These are phyloP conservation scores for Pichia membranifaciens DNA, from an alignment of 805 yeast genomes.

Conservation along the genomic window DNA sequence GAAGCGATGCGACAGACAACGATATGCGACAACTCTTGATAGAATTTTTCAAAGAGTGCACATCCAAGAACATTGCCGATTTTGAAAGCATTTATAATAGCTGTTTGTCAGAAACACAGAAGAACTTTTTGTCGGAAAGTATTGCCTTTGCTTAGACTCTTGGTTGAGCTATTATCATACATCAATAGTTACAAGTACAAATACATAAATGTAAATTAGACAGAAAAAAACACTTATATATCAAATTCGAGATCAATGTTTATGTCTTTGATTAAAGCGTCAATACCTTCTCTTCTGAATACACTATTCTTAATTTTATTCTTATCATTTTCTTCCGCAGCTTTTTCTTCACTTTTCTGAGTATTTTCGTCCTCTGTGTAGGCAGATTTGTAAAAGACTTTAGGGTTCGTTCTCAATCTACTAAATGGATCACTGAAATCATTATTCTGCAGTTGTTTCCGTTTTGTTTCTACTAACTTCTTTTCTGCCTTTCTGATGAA, in stretches of 20 bases:
- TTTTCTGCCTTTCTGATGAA: slow-evolving; percentile 76
- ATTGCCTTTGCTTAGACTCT: slow-evolving; percentile 22
- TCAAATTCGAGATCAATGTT: slow-evolving; percentile 26
- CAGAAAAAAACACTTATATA: slow-evolving; percentile 2
- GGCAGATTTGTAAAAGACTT: slow-evolving; percentile 61
- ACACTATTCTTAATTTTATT: slow-evolving; percentile 26
- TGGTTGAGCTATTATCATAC: background rate
- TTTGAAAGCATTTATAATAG: slow-evolving; percentile 46
- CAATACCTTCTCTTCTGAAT: slow-evolving; percentile 29
- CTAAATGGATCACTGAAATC: slow-evolving; percentile 68
- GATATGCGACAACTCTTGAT: slow-evolving; percentile 35
- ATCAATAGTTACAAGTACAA: background rate
- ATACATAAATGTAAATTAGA: background rate
- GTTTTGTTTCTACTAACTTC: slow-evolving; percentile 51
- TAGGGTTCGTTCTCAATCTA: slow-evolving; percentile 81
- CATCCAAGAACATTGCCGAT: slow-evolving; percentile 41
- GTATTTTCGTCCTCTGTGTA: slow-evolving; percentile 43
- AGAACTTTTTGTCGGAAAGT: slow-evolving; percentile 42
- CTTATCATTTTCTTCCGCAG: slow-evolving; percentile 35
- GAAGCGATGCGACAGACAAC: slow-evolving; percentile 24
- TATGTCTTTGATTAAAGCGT: slow-evolving; percentile 26
- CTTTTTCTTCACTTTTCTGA: slow-evolving; percentile 51
- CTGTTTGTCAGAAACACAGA: slow-evolving; percentile 46
- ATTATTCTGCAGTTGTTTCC: slow-evolving; percentile 38
- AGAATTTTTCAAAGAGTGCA: slow-evolving; percentile 52